phyloP scores from a whole-genome alignment of 1,284 basidiomycete species.

The Pulveroboletus ridleyi region DNA sequence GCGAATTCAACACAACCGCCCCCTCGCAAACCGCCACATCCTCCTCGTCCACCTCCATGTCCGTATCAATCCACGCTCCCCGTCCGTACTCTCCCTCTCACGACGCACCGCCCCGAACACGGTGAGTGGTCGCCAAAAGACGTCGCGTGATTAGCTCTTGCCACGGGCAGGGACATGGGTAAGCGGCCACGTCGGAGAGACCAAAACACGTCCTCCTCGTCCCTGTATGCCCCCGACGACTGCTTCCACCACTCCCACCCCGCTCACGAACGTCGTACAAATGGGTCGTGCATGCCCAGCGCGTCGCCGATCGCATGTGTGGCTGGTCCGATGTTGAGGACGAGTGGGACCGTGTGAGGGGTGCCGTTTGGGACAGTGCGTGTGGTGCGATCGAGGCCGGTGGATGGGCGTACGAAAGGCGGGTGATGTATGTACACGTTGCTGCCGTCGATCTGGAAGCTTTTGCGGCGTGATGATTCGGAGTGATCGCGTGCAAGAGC shows the following conservation, averaged over 20 bases:
- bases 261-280: no score
- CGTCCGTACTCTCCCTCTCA: background rate
- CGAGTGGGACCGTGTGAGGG: slow-evolving; percentile 11
- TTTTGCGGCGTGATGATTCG: slow-evolving; percentile 3
- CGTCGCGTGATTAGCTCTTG: slow-evolving; percentile 3
- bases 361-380: slow-evolving; percentile 25
- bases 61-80: no score
- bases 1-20: no score
- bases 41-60: no score
- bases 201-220: slow-evolving; percentile 30
- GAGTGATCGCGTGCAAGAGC: background rate
- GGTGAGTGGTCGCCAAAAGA: slow-evolving; percentile 11
- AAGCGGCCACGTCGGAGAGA: background rate
- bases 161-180: background rate
- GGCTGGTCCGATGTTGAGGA: no score
- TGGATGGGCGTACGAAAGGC: slow-evolving; percentile 29
- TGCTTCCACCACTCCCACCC: slow-evolving; percentile 33
- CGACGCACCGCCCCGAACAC: background rate
- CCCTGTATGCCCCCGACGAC: slow-evolving; percentile 8
- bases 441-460: slow-evolving; percentile 13
- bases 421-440: slow-evolving; percentile 4
- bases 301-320: no score
- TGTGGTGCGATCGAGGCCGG: slow-evolving; percentile 18
- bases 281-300: no score
- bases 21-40: no score